Evolutionary conservation across 768 basidiomycete genomes (phyloP).

Genomic region (Suillus bovinus): DNA sequence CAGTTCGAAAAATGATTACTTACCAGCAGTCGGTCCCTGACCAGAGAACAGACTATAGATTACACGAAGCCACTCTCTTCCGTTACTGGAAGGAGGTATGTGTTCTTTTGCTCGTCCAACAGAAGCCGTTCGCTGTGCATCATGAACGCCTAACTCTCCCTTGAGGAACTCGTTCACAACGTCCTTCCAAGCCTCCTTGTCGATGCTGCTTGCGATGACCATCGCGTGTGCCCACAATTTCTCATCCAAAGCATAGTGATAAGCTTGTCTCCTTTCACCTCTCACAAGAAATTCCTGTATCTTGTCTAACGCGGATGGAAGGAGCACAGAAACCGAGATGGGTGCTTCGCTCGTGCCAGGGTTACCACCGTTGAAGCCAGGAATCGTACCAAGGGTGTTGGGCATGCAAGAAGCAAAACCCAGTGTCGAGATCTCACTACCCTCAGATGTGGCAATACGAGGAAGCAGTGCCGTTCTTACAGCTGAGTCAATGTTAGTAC

Average conservation of each 20-base stretch:
- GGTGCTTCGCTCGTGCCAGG: conserved; percentile 45
- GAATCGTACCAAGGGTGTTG: conserved; percentile 18
- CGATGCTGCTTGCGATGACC: conserved; percentile 89
- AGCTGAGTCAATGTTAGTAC: conserved; percentile 68
- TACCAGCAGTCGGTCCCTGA: conserved; percentile 76
- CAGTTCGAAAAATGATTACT: conserved; percentile 22
- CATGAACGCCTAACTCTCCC: conserved; percentile 61
- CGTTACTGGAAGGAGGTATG: conserved; percentile 37
- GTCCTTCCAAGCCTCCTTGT: conserved; percentile 93
- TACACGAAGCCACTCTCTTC: conserved; percentile 73
- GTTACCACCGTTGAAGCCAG: conserved; percentile 20
- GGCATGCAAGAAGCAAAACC: conserved; percentile 32
- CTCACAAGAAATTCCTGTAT: conserved; percentile 78
- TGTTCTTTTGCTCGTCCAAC: conserved; percentile 22
- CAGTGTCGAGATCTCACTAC: conserved; percentile 25
- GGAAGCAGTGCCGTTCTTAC: conserved; percentile 76
- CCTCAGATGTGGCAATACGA: conserved; percentile 38
- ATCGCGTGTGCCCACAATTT: conserved; percentile 95
- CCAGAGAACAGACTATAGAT: conserved; percentile 86
- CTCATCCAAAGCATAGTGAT: conserved; percentile 84
- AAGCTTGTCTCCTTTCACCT: conserved; percentile 86
- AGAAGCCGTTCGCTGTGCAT: conserved; percentile 21
- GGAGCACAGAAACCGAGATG: conserved; percentile 59
- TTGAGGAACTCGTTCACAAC: conserved; percentile 84
- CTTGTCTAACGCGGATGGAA: conserved; percentile 66